A percentile compares a stretch with the other conserved stretches of the same genome.
phyloP scores from a whole-genome alignment of 306 rosid species.

The Medicago lupulina region DNA sequence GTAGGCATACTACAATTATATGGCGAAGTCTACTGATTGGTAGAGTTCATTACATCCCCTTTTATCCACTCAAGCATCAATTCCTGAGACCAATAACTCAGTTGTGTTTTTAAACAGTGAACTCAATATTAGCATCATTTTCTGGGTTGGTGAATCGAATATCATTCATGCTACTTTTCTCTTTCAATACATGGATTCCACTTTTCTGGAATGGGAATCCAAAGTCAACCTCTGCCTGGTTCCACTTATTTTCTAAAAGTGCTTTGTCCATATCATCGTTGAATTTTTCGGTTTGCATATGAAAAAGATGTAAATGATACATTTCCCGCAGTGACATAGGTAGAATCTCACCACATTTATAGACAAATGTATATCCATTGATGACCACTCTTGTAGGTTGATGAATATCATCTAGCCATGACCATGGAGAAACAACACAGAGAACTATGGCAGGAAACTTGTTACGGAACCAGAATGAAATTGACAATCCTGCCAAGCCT shows the following conservation, averaged over 20 bases:
- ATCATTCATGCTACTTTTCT: background rate
- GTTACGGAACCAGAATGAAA: background rate
- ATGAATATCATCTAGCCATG: background rate
- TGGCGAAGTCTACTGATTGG: no score
- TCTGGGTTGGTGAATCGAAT: background rate
- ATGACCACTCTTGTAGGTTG: background rate
- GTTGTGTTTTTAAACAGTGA: no score
- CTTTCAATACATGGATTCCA: background rate
- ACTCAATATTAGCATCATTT: background rate
- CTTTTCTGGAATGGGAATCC: background rate
- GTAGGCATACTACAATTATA: no score
- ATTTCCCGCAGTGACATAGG: accelerated
- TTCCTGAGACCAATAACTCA: no score
- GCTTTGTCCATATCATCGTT: background rate
- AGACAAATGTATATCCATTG: background rate
- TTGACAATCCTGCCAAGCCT: background rate
- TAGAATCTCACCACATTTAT: background rate
- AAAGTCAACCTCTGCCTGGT: background rate
- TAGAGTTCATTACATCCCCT: no score
- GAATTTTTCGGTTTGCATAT: background rate
- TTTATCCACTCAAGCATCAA: no score
- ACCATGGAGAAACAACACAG: background rate
- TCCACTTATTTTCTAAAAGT: background rate
- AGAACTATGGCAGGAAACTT: background rate
- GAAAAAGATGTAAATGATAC: no score